Evolutionary conservation across 2,329 filamentous ascomycete genomes (phyloP).

Genomic region (Verticillium tricorpus): DNA sequence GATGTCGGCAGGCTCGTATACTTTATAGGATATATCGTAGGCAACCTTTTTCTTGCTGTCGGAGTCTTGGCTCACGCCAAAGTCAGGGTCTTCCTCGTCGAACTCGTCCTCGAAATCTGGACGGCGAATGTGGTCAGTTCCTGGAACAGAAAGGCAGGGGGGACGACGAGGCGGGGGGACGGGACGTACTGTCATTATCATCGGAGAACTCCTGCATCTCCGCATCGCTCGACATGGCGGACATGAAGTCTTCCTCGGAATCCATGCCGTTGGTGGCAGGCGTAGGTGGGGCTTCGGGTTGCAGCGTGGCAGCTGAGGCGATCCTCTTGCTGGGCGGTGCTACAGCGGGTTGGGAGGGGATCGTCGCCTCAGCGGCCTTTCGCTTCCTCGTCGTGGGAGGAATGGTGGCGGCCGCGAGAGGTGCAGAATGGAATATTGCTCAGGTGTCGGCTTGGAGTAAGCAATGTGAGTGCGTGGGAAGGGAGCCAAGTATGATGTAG

Average conservation of each 20-base stretch:
- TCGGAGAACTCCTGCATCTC: constrained; percentile 75
- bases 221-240: constrained; percentile 72
- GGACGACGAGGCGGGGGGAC: neutral
- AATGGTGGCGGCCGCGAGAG: constrained; percentile 44
- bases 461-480: neutral
- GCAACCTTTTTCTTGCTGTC: constrained; percentile 67
- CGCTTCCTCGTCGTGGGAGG: constrained; percentile 55
- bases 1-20: constrained; percentile 76
- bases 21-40: constrained; percentile 81
- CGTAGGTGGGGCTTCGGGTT: constrained; percentile 48
- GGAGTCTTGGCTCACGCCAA: constrained; percentile 56
- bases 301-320: constrained; percentile 43
- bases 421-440: neutral
- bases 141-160: constrained; percentile 1
- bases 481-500: neutral
- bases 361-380: constrained; percentile 63
- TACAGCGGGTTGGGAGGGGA: constrained; percentile 40
- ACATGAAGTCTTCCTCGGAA: constrained; percentile 93
- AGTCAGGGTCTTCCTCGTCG: constrained; percentile 52
- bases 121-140: neutral
- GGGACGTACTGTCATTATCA: constrained; percentile 44
- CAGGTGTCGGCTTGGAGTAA: neutral
- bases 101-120: constrained; percentile 54
- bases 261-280: constrained; percentile 71
- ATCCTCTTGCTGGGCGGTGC: constrained; percentile 47